Conservation (phyloP, 2,329 filamentous ascomycete genomes). For the Colletotrichum orbiculare region DNA sequence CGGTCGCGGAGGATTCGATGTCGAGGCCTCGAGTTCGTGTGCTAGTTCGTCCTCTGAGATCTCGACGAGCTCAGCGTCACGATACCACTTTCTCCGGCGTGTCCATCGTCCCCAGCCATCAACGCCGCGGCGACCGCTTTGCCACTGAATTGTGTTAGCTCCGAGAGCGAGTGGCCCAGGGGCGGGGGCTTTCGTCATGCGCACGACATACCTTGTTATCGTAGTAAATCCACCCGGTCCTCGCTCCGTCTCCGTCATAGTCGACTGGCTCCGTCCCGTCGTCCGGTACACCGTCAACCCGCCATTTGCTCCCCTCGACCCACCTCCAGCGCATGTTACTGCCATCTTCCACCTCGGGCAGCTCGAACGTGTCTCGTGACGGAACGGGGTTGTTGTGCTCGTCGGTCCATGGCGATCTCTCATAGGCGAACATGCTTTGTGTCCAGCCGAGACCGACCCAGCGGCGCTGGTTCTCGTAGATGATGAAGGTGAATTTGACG, state of each 20-base stretch:
- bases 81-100: constrained; percentile 92
- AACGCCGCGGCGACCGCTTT: constrained; percentile 82
- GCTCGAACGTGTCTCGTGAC: constrained; percentile 75
- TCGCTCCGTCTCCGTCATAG: constrained; percentile 70
- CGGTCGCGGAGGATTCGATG: constrained; percentile 10
- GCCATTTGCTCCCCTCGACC: constrained; percentile 88
- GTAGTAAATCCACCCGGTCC: constrained; percentile 94
- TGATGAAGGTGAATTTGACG: constrained; percentile 94
- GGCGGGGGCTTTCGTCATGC: too few relatives aligned
- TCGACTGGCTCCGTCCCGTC: constrained; percentile 56
- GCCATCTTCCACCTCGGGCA: constrained; percentile 71
- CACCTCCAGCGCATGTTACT: constrained; percentile 74
- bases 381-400: constrained; percentile 89
- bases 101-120: constrained; percentile 98
- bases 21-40: constrained; percentile 34
- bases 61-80: constrained; percentile 95
- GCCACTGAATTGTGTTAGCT: constrained; percentile 71
- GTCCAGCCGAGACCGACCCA: constrained; percentile 98
- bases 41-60: constrained; percentile 52
- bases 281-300: constrained; percentile 79
- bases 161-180: neutral
- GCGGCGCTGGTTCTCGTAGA: constrained; percentile 95
- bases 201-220: constrained; percentile 82
- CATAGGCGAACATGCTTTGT: constrained; percentile 88
- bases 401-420: constrained; percentile 92